These are phyloP conservation scores for Cokeromyces recurvatus DNA, from an alignment of 371 early-diverging fungal species.

Conservation along the genomic window DNA sequence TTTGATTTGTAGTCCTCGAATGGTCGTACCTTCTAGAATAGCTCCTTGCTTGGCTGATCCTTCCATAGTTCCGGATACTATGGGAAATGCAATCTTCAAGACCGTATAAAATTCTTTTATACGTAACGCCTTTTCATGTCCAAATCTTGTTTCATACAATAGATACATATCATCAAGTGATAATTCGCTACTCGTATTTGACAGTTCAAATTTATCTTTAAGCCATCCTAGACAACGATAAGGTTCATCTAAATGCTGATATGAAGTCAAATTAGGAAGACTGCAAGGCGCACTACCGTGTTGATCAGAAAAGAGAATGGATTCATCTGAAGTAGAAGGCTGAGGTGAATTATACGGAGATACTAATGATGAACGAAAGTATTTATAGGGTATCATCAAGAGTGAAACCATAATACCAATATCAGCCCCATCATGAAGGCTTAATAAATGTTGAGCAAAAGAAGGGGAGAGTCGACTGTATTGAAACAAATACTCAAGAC, in stretches of 20 bases:
- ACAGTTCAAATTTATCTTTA: slow-evolving; percentile 31
- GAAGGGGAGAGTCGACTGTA: slow-evolving; percentile 53
- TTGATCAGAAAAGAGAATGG: background rate
- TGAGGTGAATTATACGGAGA: background rate
- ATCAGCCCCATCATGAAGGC: slow-evolving; percentile 44
- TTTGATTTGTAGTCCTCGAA: slow-evolving; percentile 28
- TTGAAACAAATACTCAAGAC: slow-evolving; percentile 72
- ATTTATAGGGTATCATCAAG: slow-evolving; percentile 34
- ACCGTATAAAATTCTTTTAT: slow-evolving; percentile 30
- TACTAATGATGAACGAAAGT: slow-evolving; percentile 16
- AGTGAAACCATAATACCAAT: slow-evolving; percentile 49
- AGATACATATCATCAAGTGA: slow-evolving; percentile 29
- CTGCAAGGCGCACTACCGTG: slow-evolving; percentile 16
- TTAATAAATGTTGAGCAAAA: slow-evolving; percentile 43
- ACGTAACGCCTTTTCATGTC: slow-evolving; percentile 24
- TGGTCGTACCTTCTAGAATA: slow-evolving; percentile 14
- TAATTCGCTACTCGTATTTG: slow-evolving; percentile 9
- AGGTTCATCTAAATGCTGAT: slow-evolving; percentile 31
- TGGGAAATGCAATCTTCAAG: slow-evolving; percentile 32
- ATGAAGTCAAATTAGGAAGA: slow-evolving; percentile 23
- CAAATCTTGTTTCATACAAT: slow-evolving; percentile 27
- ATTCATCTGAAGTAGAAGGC: slow-evolving; percentile 3
- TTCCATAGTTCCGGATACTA: slow-evolving; percentile 3
- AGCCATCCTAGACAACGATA: slow-evolving; percentile 38
- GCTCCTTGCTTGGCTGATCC: slow-evolving; percentile 3